Evolutionary conservation across 2,329 filamentous ascomycete species (phyloP).

Genomic region (Metarhizium anisopliae): DNA sequence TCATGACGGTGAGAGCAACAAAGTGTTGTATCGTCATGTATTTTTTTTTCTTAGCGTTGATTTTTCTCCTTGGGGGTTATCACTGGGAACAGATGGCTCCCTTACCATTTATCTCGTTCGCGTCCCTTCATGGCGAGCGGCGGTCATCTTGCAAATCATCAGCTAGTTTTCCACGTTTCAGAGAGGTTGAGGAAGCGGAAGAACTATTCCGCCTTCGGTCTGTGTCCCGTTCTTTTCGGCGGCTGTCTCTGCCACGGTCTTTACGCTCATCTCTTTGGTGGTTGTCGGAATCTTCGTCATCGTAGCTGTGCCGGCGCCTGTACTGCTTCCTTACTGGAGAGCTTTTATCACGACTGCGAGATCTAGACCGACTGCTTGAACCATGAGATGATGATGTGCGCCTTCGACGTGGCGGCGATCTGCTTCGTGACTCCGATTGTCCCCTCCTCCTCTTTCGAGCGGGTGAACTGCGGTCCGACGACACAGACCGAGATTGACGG

Average conservation of each 20-base stretch:
- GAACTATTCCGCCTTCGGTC: conserved; percentile 40
- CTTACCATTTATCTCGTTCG: conserved; percentile 2
- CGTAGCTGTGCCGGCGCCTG: conserved; percentile 4
- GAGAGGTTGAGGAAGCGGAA: conserved; percentile 41
- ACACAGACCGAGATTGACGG: conserved; percentile 25
- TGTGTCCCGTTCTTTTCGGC: conserved; percentile 4
- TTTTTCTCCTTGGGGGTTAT: background rate
- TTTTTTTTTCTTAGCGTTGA: background rate
- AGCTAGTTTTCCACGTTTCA: conserved; percentile 43
- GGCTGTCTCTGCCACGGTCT: conserved; percentile 1
- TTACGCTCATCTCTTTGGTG: conserved; percentile 1
- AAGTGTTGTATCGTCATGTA: background rate
- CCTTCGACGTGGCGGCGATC: conserved; percentile 33
- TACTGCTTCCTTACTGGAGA: conserved; percentile 6
- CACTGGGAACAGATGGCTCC: background rate
- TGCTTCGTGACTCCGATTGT: conserved; percentile 38
- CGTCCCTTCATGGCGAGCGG: conserved; percentile 12
- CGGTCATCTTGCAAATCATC: conserved; percentile 38
- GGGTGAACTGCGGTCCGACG: conserved; percentile 31
- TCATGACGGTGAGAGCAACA: background rate
- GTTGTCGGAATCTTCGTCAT: conserved; percentile 3
- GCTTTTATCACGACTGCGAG: conserved; percentile 17
- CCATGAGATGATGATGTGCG: conserved; percentile 26
- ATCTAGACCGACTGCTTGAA: conserved; percentile 28
- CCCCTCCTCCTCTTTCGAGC: conserved; percentile 41